A percentile compares a stretch with the other conserved stretches of the same genome.
Evolutionary conservation across 192 early-diverging fungal species (phyloP).

Genomic region (Coemansia javaensis): DNA sequence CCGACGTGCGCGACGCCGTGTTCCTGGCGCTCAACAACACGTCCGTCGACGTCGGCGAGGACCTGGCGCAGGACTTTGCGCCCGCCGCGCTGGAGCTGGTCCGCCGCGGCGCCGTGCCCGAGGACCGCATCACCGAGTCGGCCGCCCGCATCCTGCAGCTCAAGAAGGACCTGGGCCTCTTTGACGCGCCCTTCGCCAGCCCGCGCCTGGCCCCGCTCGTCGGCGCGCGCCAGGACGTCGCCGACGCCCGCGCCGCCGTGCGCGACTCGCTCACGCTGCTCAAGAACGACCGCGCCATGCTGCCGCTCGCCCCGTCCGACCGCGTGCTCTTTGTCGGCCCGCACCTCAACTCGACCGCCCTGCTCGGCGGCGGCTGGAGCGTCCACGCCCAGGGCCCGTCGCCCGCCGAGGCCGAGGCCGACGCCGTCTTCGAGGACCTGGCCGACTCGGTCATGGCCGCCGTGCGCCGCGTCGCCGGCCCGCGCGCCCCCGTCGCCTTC

Average conservation of each 20-base stretch:
- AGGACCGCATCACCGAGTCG: slow-evolving; percentile 50
- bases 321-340: slow-evolving; percentile 56
- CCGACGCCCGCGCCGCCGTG: slow-evolving; percentile 45
- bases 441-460: slow-evolving; percentile 18
- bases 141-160: slow-evolving; percentile 56
- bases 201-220: slow-evolving; percentile 27
- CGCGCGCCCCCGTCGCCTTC: slow-evolving; percentile 1
- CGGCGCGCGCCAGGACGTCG: slow-evolving; percentile 46
- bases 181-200: slow-evolving; percentile 45
- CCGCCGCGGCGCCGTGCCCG: slow-evolving; percentile 17
- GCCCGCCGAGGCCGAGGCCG: slow-evolving; percentile 7
- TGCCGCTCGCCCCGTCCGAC: slow-evolving; percentile 47
- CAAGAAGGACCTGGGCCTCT: slow-evolving; percentile 60
- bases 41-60: slow-evolving; percentile 54
- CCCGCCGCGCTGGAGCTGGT: slow-evolving; percentile 39
- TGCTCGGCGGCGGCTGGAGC: slow-evolving; percentile 54
- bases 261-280: slow-evolving; percentile 58
- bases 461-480: slow-evolving; percentile 7
- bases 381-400: slow-evolving; percentile 44
- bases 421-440: slow-evolving; percentile 21
- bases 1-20: slow-evolving; percentile 50
- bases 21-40: slow-evolving; percentile 52
- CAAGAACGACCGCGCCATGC: slow-evolving; percentile 43
- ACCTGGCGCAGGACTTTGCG: slow-evolving; percentile 36
- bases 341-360: slow-evolving; percentile 51